phyloP scores from a whole-genome alignment of 176 grass and related monocot genomes.

The barley (Hordeum vulgare) region MorexV3_pseudomolecules_assembly NC_058523.1:146267091-146267590 shows the following conservation, averaged over 20 bases:
- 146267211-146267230: background rate
- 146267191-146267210: conserved; percentile 1
- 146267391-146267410: background rate
- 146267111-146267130: background rate
- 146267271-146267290: background rate
- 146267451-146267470: background rate
- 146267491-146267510: no score
- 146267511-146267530: no score
- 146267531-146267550: no score
- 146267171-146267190: background rate
- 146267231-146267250: background rate
- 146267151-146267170: background rate
- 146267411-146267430: background rate
- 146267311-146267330: background rate
- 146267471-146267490: background rate
- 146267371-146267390: background rate
- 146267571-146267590: no score
- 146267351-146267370: background rate
- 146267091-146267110: background rate
- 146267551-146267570: no score
- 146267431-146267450: background rate
- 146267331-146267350: background rate
- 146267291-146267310: background rate
- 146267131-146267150: background rate
- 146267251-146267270: background rate